Evolutionary conservation across 2,329 filamentous ascomycete species (phyloP).

Genomic region (Fusarium pseudocircinatum): DNA sequence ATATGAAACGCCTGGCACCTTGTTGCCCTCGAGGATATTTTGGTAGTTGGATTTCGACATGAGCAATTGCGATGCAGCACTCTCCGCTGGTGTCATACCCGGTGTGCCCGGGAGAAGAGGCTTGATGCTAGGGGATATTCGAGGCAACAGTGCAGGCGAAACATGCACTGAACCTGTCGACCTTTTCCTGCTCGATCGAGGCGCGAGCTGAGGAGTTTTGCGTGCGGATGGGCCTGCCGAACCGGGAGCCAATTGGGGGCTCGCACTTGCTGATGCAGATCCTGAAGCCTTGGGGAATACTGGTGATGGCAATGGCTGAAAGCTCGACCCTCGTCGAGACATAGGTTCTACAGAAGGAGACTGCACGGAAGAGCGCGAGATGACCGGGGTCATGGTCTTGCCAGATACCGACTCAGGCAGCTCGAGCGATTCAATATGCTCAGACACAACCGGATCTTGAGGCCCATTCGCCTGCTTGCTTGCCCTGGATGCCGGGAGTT

Average conservation of each 20-base stretch:
- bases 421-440: slow-evolving; percentile 67
- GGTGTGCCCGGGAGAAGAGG: slow-evolving; percentile 76
- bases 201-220: slow-evolving; percentile 65
- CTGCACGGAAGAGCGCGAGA: slow-evolving; percentile 54
- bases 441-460: slow-evolving; percentile 56
- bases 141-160: slow-evolving; percentile 86
- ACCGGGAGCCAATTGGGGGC: slow-evolving; percentile 69
- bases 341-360: slow-evolving; percentile 50
- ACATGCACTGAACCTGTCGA: slow-evolving; percentile 79
- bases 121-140: slow-evolving; percentile 94
- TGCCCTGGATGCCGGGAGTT: slow-evolving; percentile 66
- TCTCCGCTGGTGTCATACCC: slow-evolving; percentile 63
- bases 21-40: slow-evolving; percentile 93
- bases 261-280: slow-evolving; percentile 68
- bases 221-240: slow-evolving; percentile 57
- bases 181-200: slow-evolving; percentile 73
- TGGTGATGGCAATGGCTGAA: slow-evolving; percentile 61
- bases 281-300: slow-evolving; percentile 53
- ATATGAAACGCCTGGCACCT: slow-evolving; percentile 88
- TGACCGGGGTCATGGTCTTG: slow-evolving; percentile 46
- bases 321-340: slow-evolving; percentile 60
- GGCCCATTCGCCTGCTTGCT: slow-evolving; percentile 55
- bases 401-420: slow-evolving; percentile 75
- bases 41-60: slow-evolving; percentile 98
- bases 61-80: slow-evolving; percentile 76